Evolutionary conservation across 768 basidiomycete species (phyloP), one percentile per base, ranked within the genome.

Genomic region (Phanerochaete sordida): DNA sequence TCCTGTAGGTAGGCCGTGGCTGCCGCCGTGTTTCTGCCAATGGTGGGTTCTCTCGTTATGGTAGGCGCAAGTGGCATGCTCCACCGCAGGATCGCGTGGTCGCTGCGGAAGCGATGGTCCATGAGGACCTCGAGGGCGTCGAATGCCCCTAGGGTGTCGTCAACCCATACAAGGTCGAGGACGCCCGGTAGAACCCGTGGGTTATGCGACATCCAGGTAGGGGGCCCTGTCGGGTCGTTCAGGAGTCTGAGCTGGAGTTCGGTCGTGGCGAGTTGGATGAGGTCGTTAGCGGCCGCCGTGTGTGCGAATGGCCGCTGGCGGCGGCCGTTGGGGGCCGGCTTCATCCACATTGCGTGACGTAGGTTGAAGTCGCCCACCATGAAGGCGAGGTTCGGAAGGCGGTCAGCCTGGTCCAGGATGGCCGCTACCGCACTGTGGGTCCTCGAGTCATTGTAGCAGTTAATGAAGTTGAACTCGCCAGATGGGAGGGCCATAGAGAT

Each of bases 301-400:
- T 24, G 15, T 24, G 5, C 37, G 39, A 39, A 37, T 15, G 3
- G 6, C 5, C 55, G 56, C 6, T 7, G 16, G 27, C 39, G 55
- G 16, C 6, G 37, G 28, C 4, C n/a, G 19, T 2, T 21, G 43
- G 3, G 4, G 6, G 4, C 56, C 37, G 27, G 3, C 2, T 19
- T 52, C 53, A 6, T 51, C 58, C 58, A 59, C 35, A 44, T 45
- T 2, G 30, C 28, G 51, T 59, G 21, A 6, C 50, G n/a, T 15
- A 53, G 24, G 45, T 63, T 59, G 55, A 56, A 63, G 45, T 60
- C 62, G 1, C 62, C 62, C 4, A 28, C 27, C 33, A 52, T 59
- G 39, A 58, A 58, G 21, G 37, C 27, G 2, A 59, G 35, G 23
- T 30, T 4, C 7, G 47, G 57, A 5, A 50, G 45, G 6, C 3